Conservation (phyloP, 176 grass and related monocot species). For the Zoysia japonica region DNA sequence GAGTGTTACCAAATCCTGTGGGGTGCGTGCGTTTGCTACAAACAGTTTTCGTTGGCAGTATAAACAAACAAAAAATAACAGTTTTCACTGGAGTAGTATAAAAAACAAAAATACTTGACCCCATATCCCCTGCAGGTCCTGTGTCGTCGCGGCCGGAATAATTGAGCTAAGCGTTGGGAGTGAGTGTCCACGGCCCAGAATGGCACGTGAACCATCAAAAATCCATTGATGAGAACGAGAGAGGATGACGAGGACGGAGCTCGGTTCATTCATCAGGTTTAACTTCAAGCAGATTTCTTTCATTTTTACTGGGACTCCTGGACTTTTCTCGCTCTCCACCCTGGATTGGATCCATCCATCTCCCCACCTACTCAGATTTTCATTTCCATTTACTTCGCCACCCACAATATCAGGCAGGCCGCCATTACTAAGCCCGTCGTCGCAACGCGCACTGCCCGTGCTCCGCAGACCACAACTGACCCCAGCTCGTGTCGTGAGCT, state of each 20-base stretch:
- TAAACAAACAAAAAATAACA: too few relatives aligned
- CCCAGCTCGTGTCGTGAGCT: not conserved
- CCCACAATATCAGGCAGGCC: conserved; percentile 44
- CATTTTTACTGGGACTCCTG: not conserved
- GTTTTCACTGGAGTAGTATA: not conserved
- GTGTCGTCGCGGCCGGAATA: not conserved
- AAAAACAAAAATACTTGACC: not conserved
- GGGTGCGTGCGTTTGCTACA: too few relatives aligned
- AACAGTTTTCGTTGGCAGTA: too few relatives aligned
- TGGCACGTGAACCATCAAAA: conserved; percentile 24
- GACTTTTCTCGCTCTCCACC: not conserved
- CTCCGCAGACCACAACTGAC: not conserved
- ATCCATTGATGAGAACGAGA: conserved; percentile 2
- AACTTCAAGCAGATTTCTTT: too few relatives aligned
- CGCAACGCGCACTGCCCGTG: not conserved
- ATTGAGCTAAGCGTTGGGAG: conserved; percentile 10
- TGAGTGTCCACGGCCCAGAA: conserved; percentile 1
- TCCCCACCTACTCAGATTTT: conserved; percentile 13
- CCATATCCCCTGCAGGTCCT: not conserved
- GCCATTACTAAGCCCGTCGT: conserved; percentile 34
- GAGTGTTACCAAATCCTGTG: too few relatives aligned
- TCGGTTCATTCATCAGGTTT: too few relatives aligned
- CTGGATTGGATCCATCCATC: not conserved
- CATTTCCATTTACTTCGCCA: conserved; percentile 41
- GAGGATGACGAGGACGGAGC: not conserved